Conservation (phyloP, 2,329 filamentous ascomycete species). For the Ophiosphaerella herpotricha region DNA sequence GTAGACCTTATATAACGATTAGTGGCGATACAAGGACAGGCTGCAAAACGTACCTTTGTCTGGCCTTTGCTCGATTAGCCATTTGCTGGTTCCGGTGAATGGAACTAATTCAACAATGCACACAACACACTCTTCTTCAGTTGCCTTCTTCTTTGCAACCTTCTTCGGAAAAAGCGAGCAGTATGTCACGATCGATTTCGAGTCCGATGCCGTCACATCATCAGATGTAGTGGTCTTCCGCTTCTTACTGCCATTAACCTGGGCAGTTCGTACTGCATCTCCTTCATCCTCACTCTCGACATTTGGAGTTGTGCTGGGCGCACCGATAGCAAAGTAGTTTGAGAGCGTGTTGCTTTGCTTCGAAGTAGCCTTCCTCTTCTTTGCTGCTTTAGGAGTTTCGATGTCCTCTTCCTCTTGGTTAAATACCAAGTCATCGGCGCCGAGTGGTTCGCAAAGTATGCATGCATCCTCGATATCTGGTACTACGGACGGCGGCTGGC, state of each 20-base stretch:
- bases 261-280: background rate
- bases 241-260: conserved; percentile 21
- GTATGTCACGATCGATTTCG: conserved; percentile 27
- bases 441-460: conserved; percentile 31
- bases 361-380: conserved; percentile 29
- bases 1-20: conserved; percentile 14
- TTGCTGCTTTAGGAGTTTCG: conserved; percentile 14
- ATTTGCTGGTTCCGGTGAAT: conserved; percentile 24
- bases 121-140: conserved; percentile 40
- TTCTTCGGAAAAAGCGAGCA: conserved; percentile 45
- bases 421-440: conserved; percentile 35
- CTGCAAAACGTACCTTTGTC: conserved; percentile 33
- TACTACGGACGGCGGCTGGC: conserved; percentile 9
- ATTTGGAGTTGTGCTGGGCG: conserved; percentile 16
- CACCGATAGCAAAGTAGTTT: conserved; percentile 33
- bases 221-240: conserved; percentile 22
- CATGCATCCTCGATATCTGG: conserved; percentile 40
- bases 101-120: conserved; percentile 33
- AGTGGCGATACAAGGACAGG: conserved; percentile 4
- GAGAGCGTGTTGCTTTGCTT: conserved; percentile 34
- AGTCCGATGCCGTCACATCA: background rate
- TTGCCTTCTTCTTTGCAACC: conserved; percentile 39
- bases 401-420: conserved; percentile 22
- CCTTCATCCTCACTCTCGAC: conserved; percentile 13
- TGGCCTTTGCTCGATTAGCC: conserved; percentile 44